phyloP scores from a whole-genome alignment of 257 asterid species.

The Fraxinus quadrangulata region DNA sequence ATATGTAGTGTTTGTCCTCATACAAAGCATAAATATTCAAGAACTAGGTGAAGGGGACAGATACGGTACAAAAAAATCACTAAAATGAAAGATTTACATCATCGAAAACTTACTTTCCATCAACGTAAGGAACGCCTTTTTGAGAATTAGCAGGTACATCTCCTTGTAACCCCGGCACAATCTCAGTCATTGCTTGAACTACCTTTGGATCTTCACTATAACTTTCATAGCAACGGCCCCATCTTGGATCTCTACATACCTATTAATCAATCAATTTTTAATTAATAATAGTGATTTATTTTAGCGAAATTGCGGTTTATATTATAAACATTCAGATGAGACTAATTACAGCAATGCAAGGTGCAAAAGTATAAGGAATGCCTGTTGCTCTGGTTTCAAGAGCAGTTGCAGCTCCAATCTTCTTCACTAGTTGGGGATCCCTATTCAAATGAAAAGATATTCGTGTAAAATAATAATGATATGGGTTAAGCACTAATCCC shows the following conservation, averaged over 20 bases:
- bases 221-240: conserved; percentile 21
- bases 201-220: conserved; percentile 4
- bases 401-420: conserved; percentile 34
- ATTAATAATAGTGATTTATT: neutral
- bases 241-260: conserved; percentile 24
- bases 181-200: conserved; percentile 18
- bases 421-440: conserved; percentile 30
- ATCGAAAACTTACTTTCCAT: conserved; percentile 16
- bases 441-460: neutral
- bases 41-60: neutral
- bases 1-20: neutral
- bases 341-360: conserved; percentile 30
- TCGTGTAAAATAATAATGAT: no score
- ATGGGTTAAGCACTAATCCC: no score
- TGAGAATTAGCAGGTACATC: conserved; percentile 3
- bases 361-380: conserved; percentile 31
- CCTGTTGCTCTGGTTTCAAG: conserved; percentile 33
- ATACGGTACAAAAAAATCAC: neutral
- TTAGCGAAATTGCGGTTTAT: neutral
- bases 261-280: neutral
- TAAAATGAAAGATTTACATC: no score
- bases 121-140: conserved; percentile 8
- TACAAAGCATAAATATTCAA: neutral
- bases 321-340: neutral
- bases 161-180: conserved; percentile 9